Conservation (phyloP, 176 grass and related monocot species). For the Sorghum bicolor region Sorghum_bicolor_NCBIv3 NC_012874.2:70572001-70572500, state of each 20-base stretch:
- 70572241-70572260: not conserved
- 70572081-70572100: too few species aligned
- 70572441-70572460: not conserved
- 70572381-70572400: not conserved
- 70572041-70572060: fast-evolving
- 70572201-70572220: too few species aligned
- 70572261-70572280: fast-evolving
- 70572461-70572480: too few species aligned
- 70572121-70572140: not conserved
- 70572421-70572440: not conserved
- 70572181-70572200: too few species aligned
- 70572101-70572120: too few species aligned
- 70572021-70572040: not conserved
- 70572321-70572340: not conserved
- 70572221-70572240: too few species aligned
- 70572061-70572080: not conserved
- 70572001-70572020: not conserved
- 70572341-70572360: not conserved
- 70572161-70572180: too few species aligned
- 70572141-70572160: too few species aligned
- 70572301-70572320: fast-evolving
- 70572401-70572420: not conserved
- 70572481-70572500: too few species aligned
- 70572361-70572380: fast-evolving
- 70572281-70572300: too few species aligned